Base-by-base conservation (phyloP, 495 filamentous ascomycete genomes). In the Oidiodendron maius region DNA sequence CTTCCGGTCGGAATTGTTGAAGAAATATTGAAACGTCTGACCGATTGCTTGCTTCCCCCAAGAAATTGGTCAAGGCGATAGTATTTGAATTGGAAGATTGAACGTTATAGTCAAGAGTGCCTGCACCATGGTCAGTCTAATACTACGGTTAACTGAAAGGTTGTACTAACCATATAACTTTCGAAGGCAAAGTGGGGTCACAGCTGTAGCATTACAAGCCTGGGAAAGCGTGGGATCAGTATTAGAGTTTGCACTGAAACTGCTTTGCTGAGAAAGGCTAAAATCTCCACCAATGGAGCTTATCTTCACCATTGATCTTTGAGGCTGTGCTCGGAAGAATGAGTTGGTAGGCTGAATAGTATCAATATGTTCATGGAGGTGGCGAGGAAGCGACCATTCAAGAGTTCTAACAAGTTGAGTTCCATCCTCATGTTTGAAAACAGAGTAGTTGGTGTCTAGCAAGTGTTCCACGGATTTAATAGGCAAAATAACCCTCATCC, bases 51-150 rank as follows among this genome's bases (percentile, higher is more conserved):
- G 75, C 82, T 55, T 89, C 75, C 34, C 83, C 77, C 1, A 87
- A 62, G 54, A 78, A 93, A 1, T 85, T 84, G 26, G 76, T 83
- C 36, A 93, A 74, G 9, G 83, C 85, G 13, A 89, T 63, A 45
- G 64, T 64, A 44, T 77, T 77, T 30, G 35, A 45, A 4, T 58
- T 58, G 3, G 40, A 18, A 21, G 52, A 46, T 35, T 54, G 50
- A 3, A 46, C 46, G 2, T 40, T 11, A 56, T 80, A 81, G 36
- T 68, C 64, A 37, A 71, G 68, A 10, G 75, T 79, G 13, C 38
- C 38, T 40, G 17, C 3, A 18, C 22, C 20, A 4, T 18, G 16
- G 20, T 40, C 18, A 40, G 17, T 4, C 4, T 21, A 8, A 20
- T 18, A 40, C 5, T 3, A 40, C 18, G 22, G 35, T 37, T n/a